Base-by-base conservation (phyloP, 129 eudicot genomes). In the Smallanthus sonchifolius region DNA sequence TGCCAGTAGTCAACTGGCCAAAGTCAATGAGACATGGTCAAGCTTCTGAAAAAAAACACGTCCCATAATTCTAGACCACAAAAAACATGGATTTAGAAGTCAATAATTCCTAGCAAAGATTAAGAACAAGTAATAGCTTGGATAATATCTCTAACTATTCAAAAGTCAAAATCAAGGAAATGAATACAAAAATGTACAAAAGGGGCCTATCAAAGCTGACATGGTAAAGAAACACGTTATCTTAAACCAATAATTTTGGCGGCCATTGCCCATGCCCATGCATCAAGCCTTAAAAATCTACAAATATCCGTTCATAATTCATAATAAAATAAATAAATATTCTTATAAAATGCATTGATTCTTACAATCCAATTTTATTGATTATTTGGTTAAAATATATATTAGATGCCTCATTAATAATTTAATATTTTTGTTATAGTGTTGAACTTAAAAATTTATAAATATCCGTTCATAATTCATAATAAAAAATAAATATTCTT, bases 171-270 rank as follows among this genome's bases (percentile, higher is more conserved):
- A 62, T 44, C 57, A 44, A 10, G 45, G 36, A 59, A 40, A 44
- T 32, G 4, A 32, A 30, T 42, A 10, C 10, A 47, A 60, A 61
- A 10, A 40, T 24, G 28, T 20, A 3, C 20, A 67, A 1, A 68
- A 15, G 32, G 37, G 70, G 49, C 9, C 70, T 34, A 62, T 19
- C 71, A 63, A 37, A 63, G 63, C 63, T 63, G 78, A 74, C 69
- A 62, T 62, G 62, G n/a, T 8, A 48, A 57, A 1, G 62, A 62
- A 64, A 68, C 65, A 49, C 73, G 72, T 75, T 75, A 75, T 19
- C 63, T 75, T 2, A 14, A 28, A 75, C 17, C 72, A 28, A 75
- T 75, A 36, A 43, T 47, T 73, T 28, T 43, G 19, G 19, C 38
- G 19, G 36, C 38, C 35, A n/a, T n/a, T n/a, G 39, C 44, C 71